phyloP scores from a whole-genome alignment of 805 yeast genomes.

The Saccharomyces jurei region DNA sequence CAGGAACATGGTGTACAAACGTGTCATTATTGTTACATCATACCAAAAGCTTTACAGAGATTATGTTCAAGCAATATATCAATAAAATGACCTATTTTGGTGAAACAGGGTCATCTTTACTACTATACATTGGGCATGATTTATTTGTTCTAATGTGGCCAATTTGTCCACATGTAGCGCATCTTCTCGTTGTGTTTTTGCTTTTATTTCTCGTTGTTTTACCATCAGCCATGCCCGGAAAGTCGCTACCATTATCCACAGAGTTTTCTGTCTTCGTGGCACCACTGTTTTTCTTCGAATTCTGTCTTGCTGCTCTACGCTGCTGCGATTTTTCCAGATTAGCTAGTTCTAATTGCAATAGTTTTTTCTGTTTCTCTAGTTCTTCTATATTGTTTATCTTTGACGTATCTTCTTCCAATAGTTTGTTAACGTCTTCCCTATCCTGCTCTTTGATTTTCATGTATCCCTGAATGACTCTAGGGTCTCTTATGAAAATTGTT shows the following conservation, averaged over 20 bases:
- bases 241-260: constrained; percentile 6
- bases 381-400: constrained; percentile 65
- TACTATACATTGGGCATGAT: constrained; percentile 76
- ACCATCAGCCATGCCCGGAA: constrained; percentile 7
- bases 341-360: constrained; percentile 76
- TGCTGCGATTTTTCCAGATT: constrained; percentile 71
- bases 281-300: constrained; percentile 35
- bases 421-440: constrained; percentile 50
- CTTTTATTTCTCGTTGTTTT: constrained; percentile 19
- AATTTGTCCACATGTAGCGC: constrained; percentile 91
- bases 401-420: constrained; percentile 24
- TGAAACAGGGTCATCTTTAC: background rate
- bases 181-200: constrained; percentile 55
- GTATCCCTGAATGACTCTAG: constrained; percentile 79
- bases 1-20: background rate
- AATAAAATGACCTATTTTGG: background rate
- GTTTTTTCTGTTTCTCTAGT: constrained; percentile 65
- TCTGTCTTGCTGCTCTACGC: constrained; percentile 50
- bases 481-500: constrained; percentile 72
- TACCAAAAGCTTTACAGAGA: background rate
- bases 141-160: constrained; percentile 90
- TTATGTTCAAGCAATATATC: background rate
- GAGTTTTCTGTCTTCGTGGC: constrained; percentile 11
- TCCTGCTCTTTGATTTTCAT: constrained; percentile 56
- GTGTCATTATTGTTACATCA: background rate